Evolutionary conservation across 1,139 yeast genomes (phyloP), one percentile per base, ranked within the genome.

Genomic region (Zygosaccharomyces pseudobailii): DNA sequence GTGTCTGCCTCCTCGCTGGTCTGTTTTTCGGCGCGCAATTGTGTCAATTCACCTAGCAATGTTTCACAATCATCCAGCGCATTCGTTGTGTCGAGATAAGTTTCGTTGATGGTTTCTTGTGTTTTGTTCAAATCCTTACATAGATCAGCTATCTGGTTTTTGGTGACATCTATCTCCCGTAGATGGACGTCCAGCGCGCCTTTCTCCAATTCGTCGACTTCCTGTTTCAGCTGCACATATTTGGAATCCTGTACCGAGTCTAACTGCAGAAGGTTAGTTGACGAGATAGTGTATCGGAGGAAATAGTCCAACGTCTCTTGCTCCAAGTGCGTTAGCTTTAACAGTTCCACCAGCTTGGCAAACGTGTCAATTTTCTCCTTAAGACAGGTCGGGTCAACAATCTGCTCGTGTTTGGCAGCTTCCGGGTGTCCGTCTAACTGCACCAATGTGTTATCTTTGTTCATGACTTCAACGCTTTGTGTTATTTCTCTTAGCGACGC

Each of bases 241-340:
- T 50, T 50, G 13, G 58, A 53, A 45, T 63, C 65, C 19, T 55
- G 48, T 21, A 48, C 50, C 3, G 64, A 51, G 6, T 54, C 46
- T 3, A 62, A 37, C 13, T 55, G 52, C 34, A 55, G 38, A 6
- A 51, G 42, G 13, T 53, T 55, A 9, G 56, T 46, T 3, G 60
- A 53, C 6, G 64, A 57, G 17, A 64, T 54, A 1, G 64, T 62
- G 30, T 58, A 57, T 23, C 67, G 52, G 31, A 64, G 48, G 42
- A 64, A 64, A 40, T 58, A 56, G 38, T 64, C 68, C 24, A 64
- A 43, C 0, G 66, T 54, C 42, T 64, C 68, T 43, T 62, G 63
- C 42, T 61, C 65, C 46, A 63, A 47, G 52, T 64, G 63, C n/a
- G 58, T 49, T 39, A 51, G 42, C 33, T 55, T 59, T 36, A 64